Percentiles rank a stretch among this genome's conserved stretches.
phyloP scores from a whole-genome alignment of 768 basidiomycete genomes.

The Russula compacta region DNA sequence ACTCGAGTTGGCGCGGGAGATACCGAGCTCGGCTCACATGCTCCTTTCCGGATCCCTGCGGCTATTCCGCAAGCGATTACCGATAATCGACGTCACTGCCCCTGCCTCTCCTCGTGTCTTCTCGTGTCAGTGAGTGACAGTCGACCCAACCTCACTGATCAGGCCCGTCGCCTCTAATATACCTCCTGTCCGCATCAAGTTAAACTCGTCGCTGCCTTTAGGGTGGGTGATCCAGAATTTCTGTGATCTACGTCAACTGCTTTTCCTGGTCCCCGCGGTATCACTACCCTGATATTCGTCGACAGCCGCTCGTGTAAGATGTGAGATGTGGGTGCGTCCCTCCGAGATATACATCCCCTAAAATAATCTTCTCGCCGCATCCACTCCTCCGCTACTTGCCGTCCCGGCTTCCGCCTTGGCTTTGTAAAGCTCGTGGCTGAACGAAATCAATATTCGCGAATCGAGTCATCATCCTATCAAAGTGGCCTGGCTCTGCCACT shows the following conservation, averaged over 20 bases:
- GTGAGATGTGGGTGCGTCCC: conserved; percentile 2
- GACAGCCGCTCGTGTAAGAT: conserved; percentile 6
- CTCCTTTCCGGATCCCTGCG: conserved; percentile 7
- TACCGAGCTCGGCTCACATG: conserved; percentile 10
- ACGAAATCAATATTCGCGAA: too few relatives aligned
- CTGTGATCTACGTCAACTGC: conserved; percentile 13
- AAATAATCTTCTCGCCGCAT: conserved; percentile 3
- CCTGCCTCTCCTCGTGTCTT: conserved; percentile 10
- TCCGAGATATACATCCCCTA: not conserved
- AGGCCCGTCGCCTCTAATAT: not conserved
- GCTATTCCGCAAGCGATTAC: conserved; percentile 12
- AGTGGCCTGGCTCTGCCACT: not conserved
- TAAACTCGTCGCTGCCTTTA: conserved; percentile 16
- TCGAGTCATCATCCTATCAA: conserved; percentile 9
- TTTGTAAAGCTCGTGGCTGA: conserved; percentile 3
- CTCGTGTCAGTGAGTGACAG: not conserved
- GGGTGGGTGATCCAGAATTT: conserved; percentile 10
- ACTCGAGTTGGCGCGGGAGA: conserved; percentile 9
- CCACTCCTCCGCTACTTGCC: conserved; percentile 4
- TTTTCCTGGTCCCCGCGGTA: conserved; percentile 10
- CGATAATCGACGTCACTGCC: conserved; percentile 20
- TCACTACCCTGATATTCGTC: conserved; percentile 10
- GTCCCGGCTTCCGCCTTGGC: conserved; percentile 2
- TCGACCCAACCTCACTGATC: conserved; percentile 1
- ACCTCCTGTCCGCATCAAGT: conserved; percentile 18